Percentiles rank a stretch among this genome's conserved stretches.
Evolutionary conservation across 805 yeast genomes (phyloP).

Genomic region (Jamesozyma piceae): DNA sequence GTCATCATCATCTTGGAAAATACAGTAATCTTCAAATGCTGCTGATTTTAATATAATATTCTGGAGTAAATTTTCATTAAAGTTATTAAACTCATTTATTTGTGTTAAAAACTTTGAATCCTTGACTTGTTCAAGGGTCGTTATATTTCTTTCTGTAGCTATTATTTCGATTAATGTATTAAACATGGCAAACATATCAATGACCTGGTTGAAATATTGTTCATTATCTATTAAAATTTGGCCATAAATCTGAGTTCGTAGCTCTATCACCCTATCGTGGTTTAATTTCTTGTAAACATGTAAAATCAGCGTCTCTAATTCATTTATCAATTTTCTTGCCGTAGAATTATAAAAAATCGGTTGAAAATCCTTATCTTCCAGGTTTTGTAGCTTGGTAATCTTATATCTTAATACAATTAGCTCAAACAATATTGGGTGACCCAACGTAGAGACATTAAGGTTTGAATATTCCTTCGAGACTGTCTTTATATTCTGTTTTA

Average conservation of each 20-base stretch:
- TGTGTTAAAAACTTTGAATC: background rate
- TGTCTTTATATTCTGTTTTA: background rate
- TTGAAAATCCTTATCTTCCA: background rate
- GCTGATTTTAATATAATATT: conserved; percentile 11
- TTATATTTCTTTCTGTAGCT: background rate
- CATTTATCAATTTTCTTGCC: conserved; percentile 2
- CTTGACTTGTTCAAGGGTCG: background rate
- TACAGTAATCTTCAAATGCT: conserved; percentile 10
- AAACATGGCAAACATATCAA: background rate
- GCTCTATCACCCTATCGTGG: background rate
- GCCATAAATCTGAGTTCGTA: background rate
- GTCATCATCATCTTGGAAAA: background rate
- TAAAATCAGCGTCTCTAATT: background rate
- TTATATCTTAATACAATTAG: conserved; percentile 14
- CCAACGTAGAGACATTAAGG: conserved; percentile 8
- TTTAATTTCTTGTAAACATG: conserved; percentile 3
- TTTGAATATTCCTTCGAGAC: background rate
- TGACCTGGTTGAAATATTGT: background rate
- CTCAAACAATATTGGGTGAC: conserved; percentile 21
- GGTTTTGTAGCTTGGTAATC: background rate
- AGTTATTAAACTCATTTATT: conserved; percentile 7
- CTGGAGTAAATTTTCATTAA: conserved; percentile 9
- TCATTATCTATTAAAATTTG: background rate
- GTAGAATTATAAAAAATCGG: conserved; percentile 1
- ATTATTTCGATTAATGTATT: background rate